Evolutionary conservation across 169 alveolate species (phyloP).

Genomic region (Plasmodium fragile): DNA sequence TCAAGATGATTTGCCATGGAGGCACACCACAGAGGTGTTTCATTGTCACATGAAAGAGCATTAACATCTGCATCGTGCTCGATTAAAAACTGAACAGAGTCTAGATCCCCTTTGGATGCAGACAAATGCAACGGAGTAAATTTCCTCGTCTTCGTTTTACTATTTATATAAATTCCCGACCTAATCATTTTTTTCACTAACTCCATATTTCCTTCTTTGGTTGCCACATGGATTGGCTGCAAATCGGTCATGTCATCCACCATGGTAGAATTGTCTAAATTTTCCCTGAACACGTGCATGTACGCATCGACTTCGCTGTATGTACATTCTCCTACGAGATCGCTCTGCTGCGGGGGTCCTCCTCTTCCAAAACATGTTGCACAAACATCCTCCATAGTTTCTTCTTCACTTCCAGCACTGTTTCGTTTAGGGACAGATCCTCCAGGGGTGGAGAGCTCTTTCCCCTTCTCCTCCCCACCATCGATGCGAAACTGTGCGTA

Average conservation of each 20-base stretch:
- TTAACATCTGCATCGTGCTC: constrained; percentile 53
- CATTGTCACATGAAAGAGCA: constrained; percentile 56
- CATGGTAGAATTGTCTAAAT: neutral
- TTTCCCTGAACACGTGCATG: constrained; percentile 28
- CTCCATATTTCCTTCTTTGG: constrained; percentile 66
- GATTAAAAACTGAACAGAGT: constrained; percentile 39
- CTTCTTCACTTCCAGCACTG: neutral
- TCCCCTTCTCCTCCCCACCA: neutral
- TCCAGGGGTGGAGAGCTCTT: neutral
- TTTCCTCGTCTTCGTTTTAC: constrained; percentile 46
- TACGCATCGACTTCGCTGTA: constrained; percentile 25
- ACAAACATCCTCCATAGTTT: neutral
- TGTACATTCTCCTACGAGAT: neutral
- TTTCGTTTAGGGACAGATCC: neutral
- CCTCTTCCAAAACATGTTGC: neutral
- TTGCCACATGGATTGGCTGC: constrained; percentile 67
- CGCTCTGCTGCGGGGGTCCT: neutral
- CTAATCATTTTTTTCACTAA: constrained; percentile 21
- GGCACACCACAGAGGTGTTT: constrained; percentile 74
- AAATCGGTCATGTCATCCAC: constrained; percentile 30
- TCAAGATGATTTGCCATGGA: constrained; percentile 57
- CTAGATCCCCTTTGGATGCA: constrained; percentile 63
- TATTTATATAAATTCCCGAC: constrained; percentile 35
- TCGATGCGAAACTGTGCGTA: neutral
- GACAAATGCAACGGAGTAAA: constrained; percentile 64